Evolutionary conservation across 164 flowering plant genomes (phyloP), one percentile per base, ranked within the genome.

Genomic region (Vitis rotundifolia): DNA sequence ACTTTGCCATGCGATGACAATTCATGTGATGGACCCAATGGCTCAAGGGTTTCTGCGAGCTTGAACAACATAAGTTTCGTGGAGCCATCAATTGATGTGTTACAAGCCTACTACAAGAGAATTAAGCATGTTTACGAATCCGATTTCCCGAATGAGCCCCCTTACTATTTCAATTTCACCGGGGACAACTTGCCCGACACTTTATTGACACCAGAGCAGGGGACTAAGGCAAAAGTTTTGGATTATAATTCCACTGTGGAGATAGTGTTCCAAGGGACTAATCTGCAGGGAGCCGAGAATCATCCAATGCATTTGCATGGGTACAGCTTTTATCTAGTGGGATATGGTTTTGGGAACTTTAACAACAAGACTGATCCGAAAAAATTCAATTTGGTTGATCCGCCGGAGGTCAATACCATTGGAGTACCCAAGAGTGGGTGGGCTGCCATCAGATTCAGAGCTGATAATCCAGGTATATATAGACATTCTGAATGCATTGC

Each of bases 251-350:
- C 71, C 11, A 71, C 63, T 2, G 75, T 71, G 11, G 78, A 75
- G 74, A 22, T 75, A 6, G 78, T 75, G 31, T 49, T 75, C 6
- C 78, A 75, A 29, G 67, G 57, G 50, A 61, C 75, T 2, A 66
- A 66, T 55, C 16, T 71, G 52, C 51, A 61, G 9, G 67, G 55
- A 4, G 64, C 63, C 5, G 56, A 18, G 57, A 63, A 66, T 29
- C 80, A 77, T 51, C 80, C 80, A 0, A 70, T 77, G 65, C 77
- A 73, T 31, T 53, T 77, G 37, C 80, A 77, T 49, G 79, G 82
- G 8, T 56, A 75, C 49, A 71, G 63, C 63, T 78, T 75, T 47
- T 75, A 61, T 12, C 48, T 78, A 8, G 71, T 78, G 7, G 81
- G 79, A 11, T 48, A 19, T 1, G 78, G 76, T 15, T 14, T 67